These are phyloP conservation scores for Scheffersomyces insectosa DNA, from an alignment of 1,139 yeast species.

Conservation along the genomic window DNA sequence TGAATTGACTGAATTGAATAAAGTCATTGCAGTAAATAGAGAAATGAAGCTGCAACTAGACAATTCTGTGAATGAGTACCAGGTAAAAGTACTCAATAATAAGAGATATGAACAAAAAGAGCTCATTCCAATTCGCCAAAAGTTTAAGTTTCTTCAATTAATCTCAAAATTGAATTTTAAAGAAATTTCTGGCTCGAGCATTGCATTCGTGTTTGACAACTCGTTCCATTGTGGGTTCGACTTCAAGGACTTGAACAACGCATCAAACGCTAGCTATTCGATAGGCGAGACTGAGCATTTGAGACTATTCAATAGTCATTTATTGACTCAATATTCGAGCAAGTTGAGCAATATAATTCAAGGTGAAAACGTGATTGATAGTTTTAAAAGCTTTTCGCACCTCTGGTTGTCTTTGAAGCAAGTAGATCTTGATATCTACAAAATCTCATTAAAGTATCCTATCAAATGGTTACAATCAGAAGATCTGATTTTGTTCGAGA, in stretches of 20 bases:
- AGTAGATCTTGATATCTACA: constrained; percentile 30
- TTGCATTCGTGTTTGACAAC: constrained; percentile 18
- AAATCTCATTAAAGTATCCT: constrained; percentile 31
- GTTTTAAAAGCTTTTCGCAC: constrained; percentile 16
- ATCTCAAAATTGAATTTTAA: constrained; percentile 21
- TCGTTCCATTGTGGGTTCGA: constrained; percentile 15
- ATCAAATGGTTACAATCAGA: constrained; percentile 11
- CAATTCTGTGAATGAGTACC: constrained; percentile 14
- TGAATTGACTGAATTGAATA: constrained; percentile 14
- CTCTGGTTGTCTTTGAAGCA: constrained; percentile 21
- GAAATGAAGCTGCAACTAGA: constrained; percentile 10
- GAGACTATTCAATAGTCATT: constrained; percentile 1
- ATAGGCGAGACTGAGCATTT: background rate
- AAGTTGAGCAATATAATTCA: background rate
- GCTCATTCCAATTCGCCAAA: constrained; percentile 21
- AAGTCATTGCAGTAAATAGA: constrained; percentile 9
- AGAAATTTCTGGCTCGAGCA: constrained; percentile 8
- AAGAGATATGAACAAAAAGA: constrained; percentile 28
- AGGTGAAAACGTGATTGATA: constrained; percentile 9
- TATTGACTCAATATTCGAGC: background rate
- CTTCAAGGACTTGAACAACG: constrained; percentile 6
- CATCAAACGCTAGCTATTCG: background rate
- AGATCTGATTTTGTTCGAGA: constrained; percentile 9
- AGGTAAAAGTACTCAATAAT: constrained; percentile 18
- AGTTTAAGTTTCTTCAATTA: constrained; percentile 24